Evolutionary conservation across 768 basidiomycete genomes (phyloP).

Genomic region (Lactarius hengduanensis): DNA sequence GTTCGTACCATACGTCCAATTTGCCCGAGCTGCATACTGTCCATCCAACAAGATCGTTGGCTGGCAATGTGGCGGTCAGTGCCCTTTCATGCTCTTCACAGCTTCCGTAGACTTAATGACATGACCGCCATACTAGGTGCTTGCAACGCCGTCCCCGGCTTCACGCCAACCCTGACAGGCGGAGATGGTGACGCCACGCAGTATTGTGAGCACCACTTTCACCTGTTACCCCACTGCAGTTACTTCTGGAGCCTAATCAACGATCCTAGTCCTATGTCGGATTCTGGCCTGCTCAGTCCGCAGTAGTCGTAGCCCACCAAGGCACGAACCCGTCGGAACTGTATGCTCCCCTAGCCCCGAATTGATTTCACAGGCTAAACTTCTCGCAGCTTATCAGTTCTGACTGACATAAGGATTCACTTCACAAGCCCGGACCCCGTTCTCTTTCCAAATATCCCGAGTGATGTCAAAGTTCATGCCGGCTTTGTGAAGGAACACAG

Average conservation of each 20-base stretch:
- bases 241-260: neutral
- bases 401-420: constrained; percentile 13
- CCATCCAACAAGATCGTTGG: constrained; percentile 36
- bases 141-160: constrained; percentile 42
- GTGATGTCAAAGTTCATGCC: constrained; percentile 7
- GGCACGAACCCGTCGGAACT: constrained; percentile 24
- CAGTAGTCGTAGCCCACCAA: constrained; percentile 28
- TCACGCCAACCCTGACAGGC: constrained; percentile 43
- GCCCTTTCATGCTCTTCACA: neutral
- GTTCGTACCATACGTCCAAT: constrained; percentile 49
- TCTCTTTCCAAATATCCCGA: constrained; percentile 21
- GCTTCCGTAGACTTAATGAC: neutral
- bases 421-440: constrained; percentile 1
- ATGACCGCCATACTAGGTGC: constrained; percentile 35
- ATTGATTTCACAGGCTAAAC: neutral
- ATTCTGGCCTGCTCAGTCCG: constrained; percentile 24
- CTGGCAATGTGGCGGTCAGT: constrained; percentile 49
- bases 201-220: constrained; percentile 40
- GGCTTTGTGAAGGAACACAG: constrained; percentile 24
- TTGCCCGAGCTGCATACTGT: constrained; percentile 59
- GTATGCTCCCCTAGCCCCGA: constrained; percentile 6
- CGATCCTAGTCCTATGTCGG: constrained; percentile 26
- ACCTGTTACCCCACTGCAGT: neutral
- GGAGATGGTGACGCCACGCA: constrained; percentile 52
- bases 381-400: constrained; percentile 13